Conservation (phyloP, 148 eudicot genomes). For the Suaeda aralocaspica region DNA sequence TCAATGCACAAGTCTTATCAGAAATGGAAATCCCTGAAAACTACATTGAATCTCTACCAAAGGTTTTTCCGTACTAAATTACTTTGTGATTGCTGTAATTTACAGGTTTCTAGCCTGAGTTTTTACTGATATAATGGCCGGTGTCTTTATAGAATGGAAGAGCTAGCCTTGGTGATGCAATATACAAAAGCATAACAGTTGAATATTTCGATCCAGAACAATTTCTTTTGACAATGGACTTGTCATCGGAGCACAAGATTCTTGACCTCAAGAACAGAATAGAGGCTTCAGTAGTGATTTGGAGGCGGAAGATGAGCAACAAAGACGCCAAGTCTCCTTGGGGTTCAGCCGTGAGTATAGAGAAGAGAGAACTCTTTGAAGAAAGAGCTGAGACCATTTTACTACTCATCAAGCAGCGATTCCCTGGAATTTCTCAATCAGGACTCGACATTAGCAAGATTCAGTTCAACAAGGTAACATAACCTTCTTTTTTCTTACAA, state of each 20-base stretch:
- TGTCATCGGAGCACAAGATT: constrained; percentile 69
- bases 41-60: constrained; percentile 74
- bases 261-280: constrained; percentile 64
- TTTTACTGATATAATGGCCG: neutral
- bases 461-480: constrained; percentile 57
- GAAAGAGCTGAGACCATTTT: constrained; percentile 66
- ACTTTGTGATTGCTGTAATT: neutral
- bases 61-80: constrained; percentile 35
- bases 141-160: constrained; percentile 48
- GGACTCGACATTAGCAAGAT: constrained; percentile 66
- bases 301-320: constrained; percentile 60
- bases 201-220: constrained; percentile 66
- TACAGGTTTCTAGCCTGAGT: neutral
- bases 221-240: constrained; percentile 49
- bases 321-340: constrained; percentile 61
- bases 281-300: constrained; percentile 71
- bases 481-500: neutral
- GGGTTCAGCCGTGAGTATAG: constrained; percentile 67
- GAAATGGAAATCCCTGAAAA: constrained; percentile 75
- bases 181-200: constrained; percentile 54
- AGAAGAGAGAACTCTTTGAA: constrained; percentile 71
- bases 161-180: constrained; percentile 59
- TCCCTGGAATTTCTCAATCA: constrained; percentile 70
- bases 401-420: constrained; percentile 53
- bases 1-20: constrained; percentile 60